phyloP scores from a whole-genome alignment of 768 basidiomycete species.

The Boletellus sp. region DNA sequence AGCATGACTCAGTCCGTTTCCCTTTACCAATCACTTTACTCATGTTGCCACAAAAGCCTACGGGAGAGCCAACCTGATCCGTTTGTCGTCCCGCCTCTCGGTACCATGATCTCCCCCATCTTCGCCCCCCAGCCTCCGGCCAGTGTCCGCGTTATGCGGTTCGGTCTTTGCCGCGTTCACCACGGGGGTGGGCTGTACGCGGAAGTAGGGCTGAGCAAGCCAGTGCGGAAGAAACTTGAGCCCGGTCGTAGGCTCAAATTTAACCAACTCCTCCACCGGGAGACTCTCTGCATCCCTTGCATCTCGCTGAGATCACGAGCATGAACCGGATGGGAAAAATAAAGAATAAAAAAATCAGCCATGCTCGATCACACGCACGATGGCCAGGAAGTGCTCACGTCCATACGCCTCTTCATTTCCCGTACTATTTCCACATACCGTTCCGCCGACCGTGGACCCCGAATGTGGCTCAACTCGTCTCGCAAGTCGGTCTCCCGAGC shows the following conservation, averaged over 20 bases:
- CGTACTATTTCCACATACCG: conserved; percentile 50
- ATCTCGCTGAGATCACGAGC: conserved; percentile 38
- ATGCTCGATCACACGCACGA: neutral
- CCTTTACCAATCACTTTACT: no score
- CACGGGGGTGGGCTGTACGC: neutral
- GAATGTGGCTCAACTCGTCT: conserved; percentile 59
- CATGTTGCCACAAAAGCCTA: neutral
- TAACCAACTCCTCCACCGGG: conserved; percentile 36
- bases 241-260: conserved; percentile 44
- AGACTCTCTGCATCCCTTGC: conserved; percentile 34
- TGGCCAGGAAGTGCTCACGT: conserved; percentile 35
- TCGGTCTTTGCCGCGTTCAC: neutral
- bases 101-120: neutral
- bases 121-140: neutral
- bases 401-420: conserved; percentile 60
- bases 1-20: no score
- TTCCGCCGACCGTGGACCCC: conserved; percentile 21
- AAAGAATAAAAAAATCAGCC: neutral
- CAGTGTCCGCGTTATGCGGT: neutral
- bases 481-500: conserved; percentile 65
- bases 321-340: neutral
- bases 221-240: conserved; percentile 60
- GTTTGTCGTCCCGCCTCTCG: conserved; percentile 3
- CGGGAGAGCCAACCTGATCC: conserved; percentile 4
- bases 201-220: conserved; percentile 68